Conservation (phyloP, 2,329 filamentous ascomycete species). For the Xylaria sp. region DNA sequence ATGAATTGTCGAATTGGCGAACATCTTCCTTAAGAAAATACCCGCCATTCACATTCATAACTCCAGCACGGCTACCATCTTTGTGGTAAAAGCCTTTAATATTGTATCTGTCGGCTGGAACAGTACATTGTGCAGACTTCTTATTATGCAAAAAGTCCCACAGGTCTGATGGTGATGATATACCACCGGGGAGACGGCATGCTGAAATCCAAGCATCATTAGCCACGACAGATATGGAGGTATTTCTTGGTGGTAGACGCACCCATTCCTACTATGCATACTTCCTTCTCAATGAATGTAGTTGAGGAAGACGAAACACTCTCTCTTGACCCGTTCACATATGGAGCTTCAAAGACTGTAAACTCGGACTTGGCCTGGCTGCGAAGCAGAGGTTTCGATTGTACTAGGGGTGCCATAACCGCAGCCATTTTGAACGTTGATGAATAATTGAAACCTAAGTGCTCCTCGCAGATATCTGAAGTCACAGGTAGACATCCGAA, state of each 20-base stretch:
- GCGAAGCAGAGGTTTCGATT: background rate
- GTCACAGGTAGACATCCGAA: background rate
- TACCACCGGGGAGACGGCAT: constrained; percentile 24
- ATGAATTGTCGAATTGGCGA: constrained; percentile 20
- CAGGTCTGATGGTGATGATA: constrained; percentile 17
- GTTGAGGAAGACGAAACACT: constrained; percentile 5
- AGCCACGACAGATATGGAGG: background rate
- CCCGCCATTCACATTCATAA: constrained; percentile 12
- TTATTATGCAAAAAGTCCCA: constrained; percentile 20
- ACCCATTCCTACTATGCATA: constrained; percentile 7
- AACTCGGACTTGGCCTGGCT: background rate
- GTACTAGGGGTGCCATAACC: background rate
- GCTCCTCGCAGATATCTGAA: background rate
- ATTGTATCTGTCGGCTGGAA: constrained; percentile 22
- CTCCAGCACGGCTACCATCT: background rate
- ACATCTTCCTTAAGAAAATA: constrained; percentile 33
- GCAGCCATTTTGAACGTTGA: background rate
- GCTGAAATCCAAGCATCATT: background rate
- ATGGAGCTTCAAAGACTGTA: background rate
- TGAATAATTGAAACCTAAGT: background rate
- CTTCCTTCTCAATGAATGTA: constrained; percentile 7
- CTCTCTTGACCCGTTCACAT: background rate
- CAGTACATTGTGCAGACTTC: constrained; percentile 1
- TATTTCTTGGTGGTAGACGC: background rate
- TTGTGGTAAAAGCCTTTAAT: constrained; percentile 26